phyloP scores from a whole-genome alignment of 805 yeast genomes.

The Sporopachydermia lactativora region DNA sequence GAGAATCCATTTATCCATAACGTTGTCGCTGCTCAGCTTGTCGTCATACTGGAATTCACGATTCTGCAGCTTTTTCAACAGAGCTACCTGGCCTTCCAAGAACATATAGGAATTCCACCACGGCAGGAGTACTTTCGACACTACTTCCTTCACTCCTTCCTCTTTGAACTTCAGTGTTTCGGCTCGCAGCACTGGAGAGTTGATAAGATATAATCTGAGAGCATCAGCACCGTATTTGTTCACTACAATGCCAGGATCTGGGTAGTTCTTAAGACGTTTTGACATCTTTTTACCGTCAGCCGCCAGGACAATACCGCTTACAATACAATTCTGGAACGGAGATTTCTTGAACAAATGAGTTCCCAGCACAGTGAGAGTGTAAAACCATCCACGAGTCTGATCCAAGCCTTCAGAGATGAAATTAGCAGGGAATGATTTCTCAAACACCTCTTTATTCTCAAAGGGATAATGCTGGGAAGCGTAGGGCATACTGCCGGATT shows the following conservation, averaged over 20 bases:
- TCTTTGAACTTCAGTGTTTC: slow-evolving; percentile 95
- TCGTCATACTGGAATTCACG: slow-evolving; percentile 64
- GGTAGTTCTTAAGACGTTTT: slow-evolving; percentile 93
- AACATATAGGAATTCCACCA: slow-evolving; percentile 98
- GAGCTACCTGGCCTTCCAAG: slow-evolving; percentile 84
- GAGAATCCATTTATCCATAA: slow-evolving; percentile 95
- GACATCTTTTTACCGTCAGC: slow-evolving; percentile 99
- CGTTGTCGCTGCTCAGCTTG: slow-evolving; percentile 53
- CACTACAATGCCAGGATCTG: slow-evolving; percentile 78
- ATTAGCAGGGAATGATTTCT: slow-evolving; percentile 82
- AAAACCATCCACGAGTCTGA: slow-evolving; percentile 99
- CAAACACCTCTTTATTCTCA: slow-evolving; percentile 62
- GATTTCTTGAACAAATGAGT: slow-evolving; percentile 85
- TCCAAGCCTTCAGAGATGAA: slow-evolving; percentile 98
- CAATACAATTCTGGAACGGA: slow-evolving; percentile 92
- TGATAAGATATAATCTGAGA: slow-evolving; percentile 84
- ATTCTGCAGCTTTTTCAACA: slow-evolving; percentile 63
- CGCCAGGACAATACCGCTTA: slow-evolving; percentile 91
- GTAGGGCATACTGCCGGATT: slow-evolving; percentile 98
- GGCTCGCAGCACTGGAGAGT: slow-evolving; percentile 94
- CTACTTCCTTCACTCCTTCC: slow-evolving; percentile 97
- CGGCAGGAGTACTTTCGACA: slow-evolving; percentile 88
- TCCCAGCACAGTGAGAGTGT: slow-evolving; percentile 90
- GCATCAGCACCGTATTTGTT: slow-evolving; percentile 97
- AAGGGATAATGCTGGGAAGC: slow-evolving; percentile 97